Conservation (phyloP, 1,139 yeast species). For the Blastobotrys capitulatus region DNA sequence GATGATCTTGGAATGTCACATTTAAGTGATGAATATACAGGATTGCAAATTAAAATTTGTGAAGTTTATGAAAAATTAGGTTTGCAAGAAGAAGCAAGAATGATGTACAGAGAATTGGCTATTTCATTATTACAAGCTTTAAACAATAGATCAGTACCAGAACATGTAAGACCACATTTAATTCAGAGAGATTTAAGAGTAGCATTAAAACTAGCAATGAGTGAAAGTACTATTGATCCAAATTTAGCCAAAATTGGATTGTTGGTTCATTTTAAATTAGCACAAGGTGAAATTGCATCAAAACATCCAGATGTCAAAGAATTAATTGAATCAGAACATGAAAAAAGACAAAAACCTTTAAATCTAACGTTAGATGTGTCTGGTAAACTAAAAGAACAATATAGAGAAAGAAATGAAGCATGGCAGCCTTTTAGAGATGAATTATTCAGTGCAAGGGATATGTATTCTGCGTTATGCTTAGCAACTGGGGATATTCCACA, state of each 20-base stretch:
- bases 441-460: constrained; percentile 65
- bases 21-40: constrained; percentile 69
- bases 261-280: constrained; percentile 57
- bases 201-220: constrained; percentile 59
- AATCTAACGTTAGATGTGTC: constrained; percentile 1
- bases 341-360: constrained; percentile 2
- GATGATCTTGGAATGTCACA: constrained; percentile 46
- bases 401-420: constrained; percentile 20
- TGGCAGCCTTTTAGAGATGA: constrained; percentile 74
- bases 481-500: constrained; percentile 59
- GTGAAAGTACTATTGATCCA: constrained; percentile 44
- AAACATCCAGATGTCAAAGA: constrained; percentile 27
- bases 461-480: constrained; percentile 61
- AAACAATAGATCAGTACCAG: constrained; percentile 36
- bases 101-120: constrained; percentile 61
- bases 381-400: constrained; percentile 1
- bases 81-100: constrained; percentile 56
- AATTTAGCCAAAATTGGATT: constrained; percentile 53
- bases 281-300: constrained; percentile 53
- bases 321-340: constrained; percentile 19
- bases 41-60: constrained; percentile 77
- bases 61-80: constrained; percentile 75
- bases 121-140: constrained; percentile 54
- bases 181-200: constrained; percentile 69
- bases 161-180: constrained; percentile 43